Percentiles rank a stretch among this genome's conserved stretches.
phyloP scores from a whole-genome alignment of 2,329 filamentous ascomycete genomes.

The Nectriaceae sp. region DNA sequence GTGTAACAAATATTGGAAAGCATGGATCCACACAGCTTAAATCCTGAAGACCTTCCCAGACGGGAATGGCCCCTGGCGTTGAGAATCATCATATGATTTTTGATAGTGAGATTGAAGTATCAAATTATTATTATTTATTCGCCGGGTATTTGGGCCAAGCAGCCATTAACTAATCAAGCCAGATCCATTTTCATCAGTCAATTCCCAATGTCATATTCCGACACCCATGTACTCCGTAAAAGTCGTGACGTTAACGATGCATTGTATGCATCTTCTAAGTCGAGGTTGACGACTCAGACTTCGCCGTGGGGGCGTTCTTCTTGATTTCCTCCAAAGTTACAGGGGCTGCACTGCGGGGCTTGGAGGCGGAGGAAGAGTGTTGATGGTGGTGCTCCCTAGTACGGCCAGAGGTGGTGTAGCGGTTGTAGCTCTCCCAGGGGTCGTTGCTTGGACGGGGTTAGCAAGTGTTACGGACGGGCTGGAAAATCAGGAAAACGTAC shows the following conservation, averaged over 20 bases:
- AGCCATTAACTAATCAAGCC: neutral
- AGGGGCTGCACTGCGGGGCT: neutral
- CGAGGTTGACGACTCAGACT: neutral
- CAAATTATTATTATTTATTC: neutral
- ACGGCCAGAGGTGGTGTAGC: neutral
- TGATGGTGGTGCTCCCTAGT: neutral
- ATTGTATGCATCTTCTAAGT: neutral
- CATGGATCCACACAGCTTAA: too few relatives aligned
- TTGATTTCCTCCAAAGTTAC: neutral
- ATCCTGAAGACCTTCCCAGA: too few relatives aligned
- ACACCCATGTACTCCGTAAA: too few relatives aligned
- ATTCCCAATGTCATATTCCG: neutral
- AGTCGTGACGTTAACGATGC: neutral
- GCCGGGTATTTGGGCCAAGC: neutral
- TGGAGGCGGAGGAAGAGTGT: neutral
- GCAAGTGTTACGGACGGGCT: neutral
- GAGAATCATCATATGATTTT: too few relatives aligned
- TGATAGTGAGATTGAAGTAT: too few relatives aligned
- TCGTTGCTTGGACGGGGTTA: neutral
- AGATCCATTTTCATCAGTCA: neutral
- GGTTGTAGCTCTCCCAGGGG: neutral
- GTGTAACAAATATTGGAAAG: constrained; percentile 25
- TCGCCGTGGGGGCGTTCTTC: neutral
- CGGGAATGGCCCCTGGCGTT: too few relatives aligned
- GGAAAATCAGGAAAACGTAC: neutral